Evolutionary conservation across 2,329 filamentous ascomycete species (phyloP).

Genomic region (Chalaropsis thielavioides): DNA sequence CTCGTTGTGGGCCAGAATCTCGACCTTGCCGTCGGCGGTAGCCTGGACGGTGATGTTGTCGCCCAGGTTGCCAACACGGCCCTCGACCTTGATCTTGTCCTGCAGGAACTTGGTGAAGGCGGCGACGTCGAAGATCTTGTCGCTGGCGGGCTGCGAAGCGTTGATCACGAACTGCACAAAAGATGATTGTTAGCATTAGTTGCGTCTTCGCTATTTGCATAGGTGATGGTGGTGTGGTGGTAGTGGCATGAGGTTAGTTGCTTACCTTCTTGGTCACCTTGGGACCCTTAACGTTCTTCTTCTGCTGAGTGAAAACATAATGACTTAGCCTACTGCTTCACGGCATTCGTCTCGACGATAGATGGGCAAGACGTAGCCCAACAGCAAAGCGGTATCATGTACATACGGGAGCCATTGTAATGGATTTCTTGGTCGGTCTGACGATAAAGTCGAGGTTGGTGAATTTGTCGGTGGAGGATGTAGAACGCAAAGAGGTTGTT

Average conservation of each 20-base stretch:
- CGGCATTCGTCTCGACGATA: slow-evolving; percentile 29
- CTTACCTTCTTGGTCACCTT: slow-evolving; percentile 78
- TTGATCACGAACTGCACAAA: slow-evolving; percentile 84
- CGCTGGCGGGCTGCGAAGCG: slow-evolving; percentile 90
- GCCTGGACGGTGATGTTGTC: slow-evolving; percentile 83
- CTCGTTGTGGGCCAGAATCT: slow-evolving; percentile 93
- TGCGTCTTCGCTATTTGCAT: slow-evolving; percentile 15
- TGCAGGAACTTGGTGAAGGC: slow-evolving; percentile 99
- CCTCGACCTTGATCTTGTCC: slow-evolving; percentile 99
- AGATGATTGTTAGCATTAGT: slow-evolving; percentile 1
- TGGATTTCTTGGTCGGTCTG: slow-evolving; percentile 19
- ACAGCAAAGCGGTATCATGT: slow-evolving; percentile 77
- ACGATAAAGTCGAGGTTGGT: slow-evolving; percentile 18
- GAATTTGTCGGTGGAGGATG: slow-evolving; percentile 12
- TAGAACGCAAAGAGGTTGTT: slow-evolving; percentile 50
- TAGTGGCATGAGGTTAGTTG: slow-evolving; percentile 1
- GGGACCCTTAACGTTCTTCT: slow-evolving; percentile 47
- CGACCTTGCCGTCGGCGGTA: slow-evolving; percentile 90
- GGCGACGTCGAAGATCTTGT: slow-evolving; percentile 99
- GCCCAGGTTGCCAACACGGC: slow-evolving; percentile 94
- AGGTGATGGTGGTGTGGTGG: slow-evolving; percentile 1
- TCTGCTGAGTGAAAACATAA: slow-evolving; percentile 44
- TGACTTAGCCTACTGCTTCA: slow-evolving; percentile 91
- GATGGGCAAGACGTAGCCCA: slow-evolving; percentile 41
- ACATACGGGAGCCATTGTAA: slow-evolving; percentile 89